Conservation (phyloP, 2,329 filamentous ascomycete genomes). For the Sarocladium strictum region DNA sequence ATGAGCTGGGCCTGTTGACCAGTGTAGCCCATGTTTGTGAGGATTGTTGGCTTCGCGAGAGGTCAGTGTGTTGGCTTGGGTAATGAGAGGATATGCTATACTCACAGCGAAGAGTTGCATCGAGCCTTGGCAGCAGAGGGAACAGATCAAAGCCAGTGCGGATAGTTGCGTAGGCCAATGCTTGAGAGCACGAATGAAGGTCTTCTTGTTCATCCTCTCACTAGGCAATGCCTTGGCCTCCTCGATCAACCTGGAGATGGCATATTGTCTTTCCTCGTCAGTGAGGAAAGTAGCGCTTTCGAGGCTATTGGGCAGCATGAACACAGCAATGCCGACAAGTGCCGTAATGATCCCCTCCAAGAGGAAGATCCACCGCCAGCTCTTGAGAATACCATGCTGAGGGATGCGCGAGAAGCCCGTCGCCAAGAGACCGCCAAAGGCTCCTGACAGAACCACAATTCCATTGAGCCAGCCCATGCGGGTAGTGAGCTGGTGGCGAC, state of each 20-base stretch:
- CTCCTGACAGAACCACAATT: constrained; percentile 30
- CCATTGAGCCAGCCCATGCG: constrained; percentile 29
- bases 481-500: constrained; percentile 21
- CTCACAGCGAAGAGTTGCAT: constrained; percentile 24
- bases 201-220: constrained; percentile 13
- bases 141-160: constrained; percentile 20
- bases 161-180: not conserved
- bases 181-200: not conserved
- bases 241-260: constrained; percentile 22
- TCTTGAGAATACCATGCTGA: not conserved
- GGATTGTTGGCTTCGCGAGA: constrained; percentile 30
- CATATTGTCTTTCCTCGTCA: constrained; percentile 28
- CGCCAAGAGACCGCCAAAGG: constrained; percentile 39
- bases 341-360: constrained; percentile 23
- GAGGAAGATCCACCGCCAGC: constrained; percentile 22
- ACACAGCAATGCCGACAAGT: constrained; percentile 17
- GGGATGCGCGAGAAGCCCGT: not conserved
- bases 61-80: constrained; percentile 25
- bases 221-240: constrained; percentile 23
- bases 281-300: constrained; percentile 25
- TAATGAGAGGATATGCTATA: constrained; percentile 26
- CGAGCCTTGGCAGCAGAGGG: constrained; percentile 40
- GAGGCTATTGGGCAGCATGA: constrained; percentile 38
- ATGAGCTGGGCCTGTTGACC: constrained; percentile 20
- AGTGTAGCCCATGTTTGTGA: constrained; percentile 31